Evolutionary conservation across 2,329 filamentous ascomycete genomes (phyloP), one percentile per base, ranked within the genome.

Genomic region (Knufia fluminis): DNA sequence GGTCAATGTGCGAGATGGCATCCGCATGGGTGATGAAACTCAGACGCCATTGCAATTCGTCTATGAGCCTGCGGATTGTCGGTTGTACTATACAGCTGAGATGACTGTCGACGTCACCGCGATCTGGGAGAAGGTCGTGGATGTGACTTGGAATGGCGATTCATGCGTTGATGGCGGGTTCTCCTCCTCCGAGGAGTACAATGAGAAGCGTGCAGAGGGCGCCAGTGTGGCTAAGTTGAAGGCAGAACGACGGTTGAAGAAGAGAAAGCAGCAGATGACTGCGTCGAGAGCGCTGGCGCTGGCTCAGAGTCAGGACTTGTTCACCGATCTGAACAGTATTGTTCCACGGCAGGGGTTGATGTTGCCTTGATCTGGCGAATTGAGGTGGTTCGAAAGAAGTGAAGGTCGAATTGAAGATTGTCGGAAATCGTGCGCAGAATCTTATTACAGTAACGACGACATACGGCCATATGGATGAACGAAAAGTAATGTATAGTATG

Each of bases 41-140:
- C 61, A 65, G 36, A 61, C 70, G 0, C 74, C 80, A 12, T 63
- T 75, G 14, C 81, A 85, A 56, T 84, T 83, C 58, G 64, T 76
- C 1, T 77, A 79, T 49, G 75, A 82, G 54, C 71, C 77, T 1
- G 76, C 80, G 1, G 75, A 80, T 55, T 84, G 80, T 55, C 69
- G 79, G 3, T 61, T 83, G 10, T 83, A 73, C 57, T 82, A 77
- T 52, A 79, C 78, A 1, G 60, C 69, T 14, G 61, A 67, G 1
- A 80, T 77, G 62, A 62, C 77, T 31, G 61, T 69, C 1, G 69
- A 79, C 51, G 69, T 76, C 1, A 69, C 67, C 1, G 65, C 62
- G 16, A 58, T 77, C 33, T 83, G 80, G 80, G 66, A 64, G 33
- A 66, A 64, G 20, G 70, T 68, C 24, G 62, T 61, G 2, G 61